Conservation (phyloP, 1,284 basidiomycete genomes). For the Ceratobasidium sp. region DNA sequence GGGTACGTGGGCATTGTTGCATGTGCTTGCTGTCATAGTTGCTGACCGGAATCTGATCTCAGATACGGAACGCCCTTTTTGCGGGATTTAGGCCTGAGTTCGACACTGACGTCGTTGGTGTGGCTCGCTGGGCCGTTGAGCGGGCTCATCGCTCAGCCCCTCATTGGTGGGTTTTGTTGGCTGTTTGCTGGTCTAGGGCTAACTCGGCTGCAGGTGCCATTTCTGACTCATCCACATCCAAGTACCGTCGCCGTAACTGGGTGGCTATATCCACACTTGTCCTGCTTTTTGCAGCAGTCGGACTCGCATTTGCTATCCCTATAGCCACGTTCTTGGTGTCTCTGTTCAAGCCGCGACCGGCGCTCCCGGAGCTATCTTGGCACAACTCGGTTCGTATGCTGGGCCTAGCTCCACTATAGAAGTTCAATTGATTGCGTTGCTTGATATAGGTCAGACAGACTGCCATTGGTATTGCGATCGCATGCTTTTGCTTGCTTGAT, state of each 20-base stretch:
- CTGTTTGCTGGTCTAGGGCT: background rate
- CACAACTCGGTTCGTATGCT: constrained; percentile 60
- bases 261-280: constrained; percentile 81
- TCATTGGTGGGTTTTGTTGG: constrained; percentile 71
- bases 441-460: constrained; percentile 65
- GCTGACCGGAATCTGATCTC: constrained; percentile 37
- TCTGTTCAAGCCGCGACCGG: constrained; percentile 77
- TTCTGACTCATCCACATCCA: constrained; percentile 89
- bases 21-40: constrained; percentile 29
- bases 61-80: constrained; percentile 96
- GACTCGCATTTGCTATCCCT: constrained; percentile 83
- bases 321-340: constrained; percentile 81
- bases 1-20: constrained; percentile 61
- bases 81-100: constrained; percentile 85
- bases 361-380: constrained; percentile 86
- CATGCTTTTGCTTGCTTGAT: constrained; percentile 92
- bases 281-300: constrained; percentile 67
- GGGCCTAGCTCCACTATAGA: constrained; percentile 17
- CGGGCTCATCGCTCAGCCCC: constrained; percentile 91
- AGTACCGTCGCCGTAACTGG: constrained; percentile 90
- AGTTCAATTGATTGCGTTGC: constrained; percentile 40
- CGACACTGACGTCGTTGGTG: constrained; percentile 90
- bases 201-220: constrained; percentile 70
- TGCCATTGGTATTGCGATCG: constrained; percentile 85
- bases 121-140: constrained; percentile 97